Evolutionary conservation across 805 yeast genomes (phyloP).

Genomic region (Clavispora fructus): DNA sequence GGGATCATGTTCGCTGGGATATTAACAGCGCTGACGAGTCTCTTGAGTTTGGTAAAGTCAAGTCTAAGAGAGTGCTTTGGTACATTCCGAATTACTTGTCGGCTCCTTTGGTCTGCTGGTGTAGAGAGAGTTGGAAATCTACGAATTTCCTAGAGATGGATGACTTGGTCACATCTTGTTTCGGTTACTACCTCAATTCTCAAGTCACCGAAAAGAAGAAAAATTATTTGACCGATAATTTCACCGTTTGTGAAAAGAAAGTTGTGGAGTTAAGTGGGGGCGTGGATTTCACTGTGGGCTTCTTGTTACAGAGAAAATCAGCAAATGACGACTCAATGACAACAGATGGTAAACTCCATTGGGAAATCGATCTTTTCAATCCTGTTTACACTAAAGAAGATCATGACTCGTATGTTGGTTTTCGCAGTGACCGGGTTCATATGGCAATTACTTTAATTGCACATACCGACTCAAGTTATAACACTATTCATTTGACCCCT

Average conservation of each 20-base stretch:
- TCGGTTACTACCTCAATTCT: conserved; percentile 42
- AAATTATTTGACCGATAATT: conserved; percentile 15
- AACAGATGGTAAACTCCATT: conserved; percentile 51
- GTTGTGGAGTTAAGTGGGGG: conserved; percentile 60
- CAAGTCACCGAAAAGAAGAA: background rate
- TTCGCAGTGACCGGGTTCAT: conserved; percentile 35
- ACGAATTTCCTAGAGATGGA: conserved; percentile 44
- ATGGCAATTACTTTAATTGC: conserved; percentile 39
- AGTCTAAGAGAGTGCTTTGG: conserved; percentile 58
- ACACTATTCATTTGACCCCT: conserved; percentile 76
- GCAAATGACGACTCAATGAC: conserved; percentile 33
- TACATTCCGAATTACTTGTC: conserved; percentile 73
- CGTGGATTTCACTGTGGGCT: conserved; percentile 52
- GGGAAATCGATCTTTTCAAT: conserved; percentile 50
- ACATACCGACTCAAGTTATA: conserved; percentile 41
- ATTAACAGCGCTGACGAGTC: conserved; percentile 69
- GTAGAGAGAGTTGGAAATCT: conserved; percentile 40
- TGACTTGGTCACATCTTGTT: conserved; percentile 39
- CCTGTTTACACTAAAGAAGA: conserved; percentile 42
- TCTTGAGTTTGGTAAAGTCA: conserved; percentile 56
- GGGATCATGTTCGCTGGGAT: conserved; percentile 51
- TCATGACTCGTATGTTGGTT: conserved; percentile 39
- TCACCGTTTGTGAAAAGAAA: conserved; percentile 36
- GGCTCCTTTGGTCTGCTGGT: conserved; percentile 50
- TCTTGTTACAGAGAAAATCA: conserved; percentile 46